These are phyloP conservation scores for Barnettozyma californica DNA, from an alignment of 805 yeast species.

Conservation along the genomic window DNA sequence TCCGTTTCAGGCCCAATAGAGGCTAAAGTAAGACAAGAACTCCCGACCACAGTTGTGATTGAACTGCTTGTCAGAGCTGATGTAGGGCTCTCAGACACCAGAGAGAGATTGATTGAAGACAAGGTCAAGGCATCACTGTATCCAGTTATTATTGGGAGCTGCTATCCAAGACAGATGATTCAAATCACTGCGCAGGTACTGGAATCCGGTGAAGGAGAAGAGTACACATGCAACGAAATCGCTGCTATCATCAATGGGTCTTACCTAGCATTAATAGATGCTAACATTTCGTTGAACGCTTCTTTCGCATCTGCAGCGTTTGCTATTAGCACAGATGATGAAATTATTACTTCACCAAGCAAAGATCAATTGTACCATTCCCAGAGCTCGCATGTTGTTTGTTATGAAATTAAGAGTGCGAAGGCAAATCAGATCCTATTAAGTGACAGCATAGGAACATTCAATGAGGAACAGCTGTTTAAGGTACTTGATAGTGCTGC, in stretches of 20 bases:
- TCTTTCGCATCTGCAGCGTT: slow-evolving; percentile 56
- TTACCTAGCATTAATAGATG: slow-evolving; percentile 71
- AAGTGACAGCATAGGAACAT: slow-evolving; percentile 69
- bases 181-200: slow-evolving; percentile 65
- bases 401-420: slow-evolving; percentile 49
- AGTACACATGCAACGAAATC: slow-evolving; percentile 23
- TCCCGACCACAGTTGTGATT: slow-evolving; percentile 70
- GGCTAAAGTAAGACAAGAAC: slow-evolving; percentile 74
- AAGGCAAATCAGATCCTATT: slow-evolving; percentile 52
- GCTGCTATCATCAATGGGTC: slow-evolving; percentile 53
- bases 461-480: slow-evolving; percentile 51
- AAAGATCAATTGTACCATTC: slow-evolving; percentile 37
- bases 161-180: slow-evolving; percentile 75
- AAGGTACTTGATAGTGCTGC: slow-evolving; percentile 49
- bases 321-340: slow-evolving; percentile 30
- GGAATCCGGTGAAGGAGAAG: slow-evolving; percentile 43
- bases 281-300: slow-evolving; percentile 65
- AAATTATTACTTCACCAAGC: slow-evolving; percentile 41
- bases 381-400: slow-evolving; percentile 60
- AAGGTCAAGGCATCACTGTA: slow-evolving; percentile 57
- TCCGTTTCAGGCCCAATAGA: slow-evolving; percentile 93
- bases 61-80: slow-evolving; percentile 80
- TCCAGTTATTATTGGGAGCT: slow-evolving; percentile 51
- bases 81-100: slow-evolving; percentile 63
- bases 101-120: slow-evolving; percentile 76